Evolutionary conservation across 2,329 filamentous ascomycete genomes (phyloP).

Genomic region (Calonectria hongkongensis): DNA sequence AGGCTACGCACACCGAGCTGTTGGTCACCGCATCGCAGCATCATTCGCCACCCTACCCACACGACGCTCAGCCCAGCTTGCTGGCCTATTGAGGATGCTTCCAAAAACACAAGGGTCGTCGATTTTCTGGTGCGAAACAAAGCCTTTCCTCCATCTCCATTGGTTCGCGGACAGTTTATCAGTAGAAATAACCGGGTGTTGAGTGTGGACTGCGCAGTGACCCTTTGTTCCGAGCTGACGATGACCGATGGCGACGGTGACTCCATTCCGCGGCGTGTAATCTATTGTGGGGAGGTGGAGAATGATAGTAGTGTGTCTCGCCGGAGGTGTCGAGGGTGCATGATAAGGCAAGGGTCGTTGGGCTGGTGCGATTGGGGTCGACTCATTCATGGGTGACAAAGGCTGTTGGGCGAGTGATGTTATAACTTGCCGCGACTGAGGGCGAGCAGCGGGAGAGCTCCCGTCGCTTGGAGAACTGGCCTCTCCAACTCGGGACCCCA

Average conservation of each 20-base stretch:
- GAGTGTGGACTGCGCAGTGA: neutral
- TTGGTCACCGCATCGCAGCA: neutral
- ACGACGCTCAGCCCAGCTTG: slow-evolving; percentile 5
- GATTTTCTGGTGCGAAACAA: neutral
- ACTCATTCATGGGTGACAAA: slow-evolving; percentile 2
- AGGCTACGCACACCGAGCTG: neutral
- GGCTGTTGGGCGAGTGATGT: slow-evolving; percentile 14
- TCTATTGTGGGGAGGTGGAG: slow-evolving; percentile 20
- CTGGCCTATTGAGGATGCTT: neutral
- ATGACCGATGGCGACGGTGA: neutral
- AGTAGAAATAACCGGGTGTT: neutral
- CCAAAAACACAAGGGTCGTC: neutral
- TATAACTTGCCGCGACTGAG: neutral
- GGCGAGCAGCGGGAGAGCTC: neutral
- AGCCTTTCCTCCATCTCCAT: neutral
- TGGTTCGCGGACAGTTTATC: neutral
- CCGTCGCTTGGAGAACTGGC: neutral
- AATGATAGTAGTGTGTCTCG: neutral
- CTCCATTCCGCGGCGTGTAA: slow-evolving; percentile 6
- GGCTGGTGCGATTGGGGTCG: slow-evolving; percentile 20
- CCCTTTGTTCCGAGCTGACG: neutral
- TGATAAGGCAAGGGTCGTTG: neutral
- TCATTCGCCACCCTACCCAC: slow-evolving; percentile 6
- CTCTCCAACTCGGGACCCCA: slow-evolving; percentile 7
- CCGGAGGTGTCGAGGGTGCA: slow-evolving; percentile 11